Evolutionary conservation across 345 rosid species (phyloP).

Genomic region (Populus davidiana): DNA sequence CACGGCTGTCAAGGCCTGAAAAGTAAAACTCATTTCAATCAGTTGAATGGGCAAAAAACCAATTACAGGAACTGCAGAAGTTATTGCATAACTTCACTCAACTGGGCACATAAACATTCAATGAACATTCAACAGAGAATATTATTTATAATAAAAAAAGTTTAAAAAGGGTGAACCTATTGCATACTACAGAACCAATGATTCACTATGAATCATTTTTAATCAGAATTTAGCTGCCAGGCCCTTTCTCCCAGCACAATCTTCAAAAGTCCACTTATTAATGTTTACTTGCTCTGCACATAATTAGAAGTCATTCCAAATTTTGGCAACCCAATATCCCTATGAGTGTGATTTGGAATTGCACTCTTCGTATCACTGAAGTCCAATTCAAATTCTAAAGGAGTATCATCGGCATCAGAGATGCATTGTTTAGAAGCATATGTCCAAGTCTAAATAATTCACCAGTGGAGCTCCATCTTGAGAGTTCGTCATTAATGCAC

Average conservation of each 20-base stretch:
- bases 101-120: background rate
- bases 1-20: conserved; percentile 78
- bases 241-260: background rate
- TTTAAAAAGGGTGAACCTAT: background rate
- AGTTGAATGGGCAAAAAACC: background rate
- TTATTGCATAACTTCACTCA: background rate
- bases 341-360: background rate
- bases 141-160: background rate
- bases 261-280: background rate
- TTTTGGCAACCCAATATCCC: background rate
- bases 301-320: background rate
- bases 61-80: background rate
- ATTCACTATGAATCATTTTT: background rate
- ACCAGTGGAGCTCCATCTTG: background rate
- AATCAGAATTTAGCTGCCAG: background rate
- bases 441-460: background rate
- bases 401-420: background rate
- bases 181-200: background rate
- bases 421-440: background rate
- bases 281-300: background rate
- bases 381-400: background rate
- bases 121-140: background rate
- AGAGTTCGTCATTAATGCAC: background rate
- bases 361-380: background rate
- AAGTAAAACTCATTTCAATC: conserved; percentile 8